These are phyloP conservation scores for Calophaca sinica DNA, from an alignment of 306 rosid genomes.

Conservation along the genomic window DNA sequence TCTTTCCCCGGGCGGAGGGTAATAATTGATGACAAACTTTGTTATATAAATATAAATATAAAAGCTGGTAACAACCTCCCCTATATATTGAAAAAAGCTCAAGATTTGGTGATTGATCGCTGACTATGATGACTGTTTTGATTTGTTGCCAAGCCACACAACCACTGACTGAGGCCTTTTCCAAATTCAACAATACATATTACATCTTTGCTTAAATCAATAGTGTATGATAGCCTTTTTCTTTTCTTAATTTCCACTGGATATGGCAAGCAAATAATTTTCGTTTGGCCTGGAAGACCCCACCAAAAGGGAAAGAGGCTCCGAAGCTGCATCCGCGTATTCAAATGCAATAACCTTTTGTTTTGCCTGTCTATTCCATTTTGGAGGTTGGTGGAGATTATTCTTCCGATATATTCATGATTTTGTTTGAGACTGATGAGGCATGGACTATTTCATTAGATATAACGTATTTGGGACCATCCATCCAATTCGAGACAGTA, in stretches of 20 bases:
- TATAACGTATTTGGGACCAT: constrained; percentile 43
- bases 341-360: not conserved
- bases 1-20: constrained; percentile 27
- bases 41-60: too few relatives aligned
- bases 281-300: constrained; percentile 55
- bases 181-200: constrained; percentile 14
- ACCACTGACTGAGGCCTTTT: constrained; percentile 28
- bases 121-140: constrained; percentile 47
- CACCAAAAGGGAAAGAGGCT: constrained; percentile 46
- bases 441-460: too few relatives aligned
- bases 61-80: constrained; percentile 54
- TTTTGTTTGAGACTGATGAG: too few relatives aligned
- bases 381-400: constrained; percentile 52
- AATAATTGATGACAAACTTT: constrained; percentile 30
- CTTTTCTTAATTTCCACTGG: not conserved
- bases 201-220: constrained; percentile 26
- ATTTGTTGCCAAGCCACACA: constrained; percentile 47
- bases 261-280: constrained; percentile 44
- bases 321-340: constrained; percentile 43
- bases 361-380: not conserved
- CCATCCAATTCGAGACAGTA: constrained; percentile 7
- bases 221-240: not conserved
- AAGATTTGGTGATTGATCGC: constrained; percentile 48
- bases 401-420: too few relatives aligned
- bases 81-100: constrained; percentile 33